These are phyloP conservation scores for Nannochloropsis oceanica DNA, from an alignment of 108 stramenopile genomes.

Conservation along the genomic window DNA sequence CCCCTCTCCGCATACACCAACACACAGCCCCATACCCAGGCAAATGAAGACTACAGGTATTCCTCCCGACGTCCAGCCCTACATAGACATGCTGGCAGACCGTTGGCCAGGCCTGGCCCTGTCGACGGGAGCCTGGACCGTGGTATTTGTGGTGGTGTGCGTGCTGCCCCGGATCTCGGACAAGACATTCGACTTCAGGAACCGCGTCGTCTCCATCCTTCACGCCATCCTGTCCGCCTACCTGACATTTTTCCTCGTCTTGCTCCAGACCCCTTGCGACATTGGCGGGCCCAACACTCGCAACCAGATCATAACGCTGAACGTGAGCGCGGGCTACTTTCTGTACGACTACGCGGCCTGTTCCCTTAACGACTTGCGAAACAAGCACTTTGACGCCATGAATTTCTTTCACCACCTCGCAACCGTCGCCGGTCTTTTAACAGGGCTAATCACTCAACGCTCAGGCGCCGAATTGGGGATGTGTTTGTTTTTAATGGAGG, in stretches of 20 bases:
- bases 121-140: neutral
- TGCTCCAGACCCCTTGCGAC: neutral
- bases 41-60: neutral
- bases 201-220: neutral
- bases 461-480: neutral
- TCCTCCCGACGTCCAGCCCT: neutral
- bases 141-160: neutral
- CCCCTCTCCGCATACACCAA: too few species aligned
- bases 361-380: neutral
- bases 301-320: neutral
- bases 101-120: neutral
- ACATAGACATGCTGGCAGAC: neutral
- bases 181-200: neutral
- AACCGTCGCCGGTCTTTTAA: neutral
- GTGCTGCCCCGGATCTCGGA: neutral
- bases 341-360: neutral
- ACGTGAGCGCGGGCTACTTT: neutral
- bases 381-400: neutral
- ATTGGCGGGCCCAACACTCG: neutral
- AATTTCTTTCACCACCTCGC: neutral
- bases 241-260: neutral
- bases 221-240: neutral
- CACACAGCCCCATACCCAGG: neutral
- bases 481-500: neutral
- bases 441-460: neutral